Evolutionary conservation across 164 flowering plant species (phyloP).

Genomic region (Macadamia integrifolia): DNA sequence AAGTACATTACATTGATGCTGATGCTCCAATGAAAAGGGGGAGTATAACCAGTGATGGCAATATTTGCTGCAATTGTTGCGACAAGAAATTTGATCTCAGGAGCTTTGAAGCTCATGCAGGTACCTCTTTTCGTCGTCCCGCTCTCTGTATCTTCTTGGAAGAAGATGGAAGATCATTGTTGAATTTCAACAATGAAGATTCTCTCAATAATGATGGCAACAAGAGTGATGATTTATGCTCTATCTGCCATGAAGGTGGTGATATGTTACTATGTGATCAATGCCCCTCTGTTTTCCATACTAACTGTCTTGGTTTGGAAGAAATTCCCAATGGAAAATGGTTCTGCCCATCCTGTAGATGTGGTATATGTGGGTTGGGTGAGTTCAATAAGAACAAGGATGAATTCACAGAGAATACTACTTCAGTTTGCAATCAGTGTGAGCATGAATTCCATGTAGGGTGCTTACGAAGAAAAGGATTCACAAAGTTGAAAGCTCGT

Average conservation of each 20-base stretch:
- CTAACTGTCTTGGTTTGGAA: constrained; percentile 45
- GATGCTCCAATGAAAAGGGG: constrained; percentile 33
- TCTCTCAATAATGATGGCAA: neutral
- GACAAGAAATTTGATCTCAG: constrained; percentile 36
- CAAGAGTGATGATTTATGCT: constrained; percentile 54
- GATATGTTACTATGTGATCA: constrained; percentile 63
- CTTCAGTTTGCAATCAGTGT: constrained; percentile 63
- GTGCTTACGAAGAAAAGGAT: constrained; percentile 42
- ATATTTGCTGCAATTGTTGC: constrained; percentile 78
- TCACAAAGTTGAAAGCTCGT: constrained; percentile 9
- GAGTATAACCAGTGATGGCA: constrained; percentile 53
- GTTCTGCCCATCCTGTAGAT: constrained; percentile 64
- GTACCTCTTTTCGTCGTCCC: constrained; percentile 36
- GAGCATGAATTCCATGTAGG: constrained; percentile 59
- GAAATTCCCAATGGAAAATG: constrained; percentile 56
- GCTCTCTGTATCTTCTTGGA: constrained; percentile 51
- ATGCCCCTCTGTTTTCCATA: constrained; percentile 77
- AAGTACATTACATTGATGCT: too few species aligned
- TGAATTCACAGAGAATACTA: constrained; percentile 17
- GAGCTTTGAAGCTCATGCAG: constrained; percentile 69
- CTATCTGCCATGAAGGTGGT: constrained; percentile 76
- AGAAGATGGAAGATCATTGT: constrained; percentile 76
- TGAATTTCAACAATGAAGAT: constrained; percentile 20
- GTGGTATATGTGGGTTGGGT: constrained; percentile 38
- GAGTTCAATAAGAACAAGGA: constrained; percentile 20